phyloP scores from a whole-genome alignment of 345 rosid species.

The Arabis alpina region DNA sequence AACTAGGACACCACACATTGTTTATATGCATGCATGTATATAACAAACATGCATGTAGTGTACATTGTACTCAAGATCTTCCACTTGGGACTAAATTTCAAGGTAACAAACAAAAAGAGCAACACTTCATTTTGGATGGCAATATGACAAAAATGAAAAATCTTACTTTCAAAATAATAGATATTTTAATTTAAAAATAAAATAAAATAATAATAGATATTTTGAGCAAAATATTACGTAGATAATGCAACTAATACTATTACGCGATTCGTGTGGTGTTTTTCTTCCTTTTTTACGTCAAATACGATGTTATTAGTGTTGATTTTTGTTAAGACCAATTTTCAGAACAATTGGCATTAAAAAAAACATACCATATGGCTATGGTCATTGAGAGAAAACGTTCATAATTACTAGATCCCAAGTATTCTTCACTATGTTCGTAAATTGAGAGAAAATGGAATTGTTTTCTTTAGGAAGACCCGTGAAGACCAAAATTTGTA shows the following conservation, averaged over 20 bases:
- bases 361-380: background rate
- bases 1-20: background rate
- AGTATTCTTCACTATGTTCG: background rate
- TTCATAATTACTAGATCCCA: too few relatives aligned
- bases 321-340: background rate
- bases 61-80: conserved; percentile 26
- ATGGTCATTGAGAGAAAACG: background rate
- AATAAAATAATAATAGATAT: background rate
- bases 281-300: background rate
- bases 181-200: background rate
- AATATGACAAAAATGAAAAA: background rate
- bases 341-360: background rate
- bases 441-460: background rate
- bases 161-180: background rate
- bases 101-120: conserved; percentile 24
- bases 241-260: background rate
- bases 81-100: conserved; percentile 32
- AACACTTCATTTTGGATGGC: conserved; percentile 18
- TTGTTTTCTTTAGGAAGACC: conserved; percentile 5
- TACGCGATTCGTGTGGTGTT: background rate
- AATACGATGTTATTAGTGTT: background rate
- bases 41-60: conserved; percentile 14
- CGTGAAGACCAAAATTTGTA: conserved; percentile 40
- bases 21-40: background rate
- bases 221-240: background rate